Evolutionary conservation across 2,329 filamentous ascomycete genomes (phyloP).

Genomic region (Ceratocystis lukuohia): DNA sequence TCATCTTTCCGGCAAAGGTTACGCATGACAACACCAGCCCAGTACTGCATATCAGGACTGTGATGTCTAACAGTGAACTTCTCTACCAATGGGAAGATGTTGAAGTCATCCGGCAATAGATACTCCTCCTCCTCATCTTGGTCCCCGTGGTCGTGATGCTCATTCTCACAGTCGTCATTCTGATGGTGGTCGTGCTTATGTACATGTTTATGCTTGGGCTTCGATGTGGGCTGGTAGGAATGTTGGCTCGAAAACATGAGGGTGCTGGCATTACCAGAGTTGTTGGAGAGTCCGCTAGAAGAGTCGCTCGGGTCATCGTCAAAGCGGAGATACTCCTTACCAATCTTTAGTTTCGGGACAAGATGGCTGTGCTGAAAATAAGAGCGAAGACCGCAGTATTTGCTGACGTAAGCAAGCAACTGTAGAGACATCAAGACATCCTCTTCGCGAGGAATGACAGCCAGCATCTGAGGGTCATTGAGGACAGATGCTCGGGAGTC

Average conservation of each 20-base stretch:
- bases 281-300: background rate
- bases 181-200: background rate
- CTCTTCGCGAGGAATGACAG: constrained; percentile 90
- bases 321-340: constrained; percentile 65
- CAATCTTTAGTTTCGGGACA: constrained; percentile 82
- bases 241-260: background rate
- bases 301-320: constrained; percentile 44
- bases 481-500: constrained; percentile 49
- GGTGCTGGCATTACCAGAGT: background rate
- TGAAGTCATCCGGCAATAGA: constrained; percentile 82
- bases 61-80: constrained; percentile 96
- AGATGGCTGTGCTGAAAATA: constrained; percentile 95
- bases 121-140: constrained; percentile 62
- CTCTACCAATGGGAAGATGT: constrained; percentile 95
- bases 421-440: constrained; percentile 97
- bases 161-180: background rate
- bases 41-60: constrained; percentile 97
- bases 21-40: constrained; percentile 97
- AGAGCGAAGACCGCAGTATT: constrained; percentile 89
- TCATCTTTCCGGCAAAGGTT: constrained; percentile 98
- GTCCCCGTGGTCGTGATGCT: constrained; percentile 26
- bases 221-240: too few species aligned
- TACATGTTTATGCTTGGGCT: background rate
- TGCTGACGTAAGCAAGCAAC: constrained; percentile 90
- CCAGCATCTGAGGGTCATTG: constrained; percentile 60